These are phyloP conservation scores for Kokia cookei DNA, from an alignment of 441 rosid species.

Conservation along the genomic window DNA sequence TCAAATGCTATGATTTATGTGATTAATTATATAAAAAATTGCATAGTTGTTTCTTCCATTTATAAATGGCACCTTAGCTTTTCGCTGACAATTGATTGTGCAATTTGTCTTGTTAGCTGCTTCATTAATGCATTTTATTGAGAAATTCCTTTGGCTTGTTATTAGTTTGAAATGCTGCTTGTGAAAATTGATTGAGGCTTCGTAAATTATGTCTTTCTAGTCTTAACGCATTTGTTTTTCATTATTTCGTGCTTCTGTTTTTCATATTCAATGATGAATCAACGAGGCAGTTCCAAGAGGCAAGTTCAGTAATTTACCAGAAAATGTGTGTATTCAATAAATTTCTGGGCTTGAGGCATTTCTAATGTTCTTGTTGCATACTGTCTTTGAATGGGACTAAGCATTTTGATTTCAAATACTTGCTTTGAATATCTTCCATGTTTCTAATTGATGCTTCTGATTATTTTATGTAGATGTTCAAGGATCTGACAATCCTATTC, in stretches of 20 bases:
- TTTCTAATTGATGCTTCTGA: slow-evolving; percentile 16
- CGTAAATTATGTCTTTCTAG: background rate
- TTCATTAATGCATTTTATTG: background rate
- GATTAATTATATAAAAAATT: background rate
- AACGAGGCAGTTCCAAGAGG: background rate
- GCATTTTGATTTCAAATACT: background rate
- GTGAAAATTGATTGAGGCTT: background rate
- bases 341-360: background rate
- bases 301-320: background rate
- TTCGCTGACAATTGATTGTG: background rate
- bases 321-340: background rate
- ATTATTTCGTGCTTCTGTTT: background rate
- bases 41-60: background rate
- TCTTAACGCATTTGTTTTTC: background rate
- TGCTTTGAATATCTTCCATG: background rate
- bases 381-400: background rate
- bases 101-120: background rate
- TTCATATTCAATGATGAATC: background rate
- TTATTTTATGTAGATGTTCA: slow-evolving; percentile 61
- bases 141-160: background rate
- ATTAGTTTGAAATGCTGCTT: background rate
- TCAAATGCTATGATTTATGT: background rate
- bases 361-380: background rate
- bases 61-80: background rate
- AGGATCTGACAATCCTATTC: slow-evolving; percentile 72